These are phyloP conservation scores for Oryza coarctata DNA, from an alignment of 176 grass and related monocot genomes.

Conservation along the genomic window DNA sequence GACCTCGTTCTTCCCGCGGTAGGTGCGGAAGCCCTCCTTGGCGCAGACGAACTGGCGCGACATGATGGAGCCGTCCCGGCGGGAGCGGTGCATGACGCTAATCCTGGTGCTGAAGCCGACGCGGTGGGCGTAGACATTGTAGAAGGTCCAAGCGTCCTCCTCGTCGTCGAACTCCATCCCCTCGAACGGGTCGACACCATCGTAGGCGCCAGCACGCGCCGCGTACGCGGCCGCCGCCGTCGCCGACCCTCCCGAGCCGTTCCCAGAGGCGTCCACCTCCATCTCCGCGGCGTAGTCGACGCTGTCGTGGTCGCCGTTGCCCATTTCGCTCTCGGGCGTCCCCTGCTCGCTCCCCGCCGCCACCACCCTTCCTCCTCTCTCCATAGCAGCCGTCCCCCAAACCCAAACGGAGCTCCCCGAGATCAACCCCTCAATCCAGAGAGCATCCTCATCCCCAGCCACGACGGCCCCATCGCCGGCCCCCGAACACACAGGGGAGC, in stretches of 20 bases:
- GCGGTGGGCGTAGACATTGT: slow-evolving; percentile 69
- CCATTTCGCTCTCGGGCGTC: slow-evolving; percentile 54
- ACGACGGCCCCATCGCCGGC: background rate
- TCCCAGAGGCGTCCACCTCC: slow-evolving; percentile 43
- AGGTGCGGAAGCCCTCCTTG: slow-evolving; percentile 73
- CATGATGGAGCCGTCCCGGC: slow-evolving; percentile 64
- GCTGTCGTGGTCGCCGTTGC: slow-evolving; percentile 51
- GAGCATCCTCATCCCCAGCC: background rate
- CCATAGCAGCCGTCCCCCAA: slow-evolving; percentile 21
- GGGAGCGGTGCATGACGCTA: slow-evolving; percentile 70
- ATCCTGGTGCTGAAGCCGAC: slow-evolving; percentile 68
- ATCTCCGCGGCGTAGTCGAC: slow-evolving; percentile 45
- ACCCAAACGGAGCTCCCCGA: background rate
- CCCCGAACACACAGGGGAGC: background rate
- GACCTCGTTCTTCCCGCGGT: slow-evolving; percentile 54
- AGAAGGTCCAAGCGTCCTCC: slow-evolving; percentile 67
- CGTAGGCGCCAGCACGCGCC: slow-evolving; percentile 37
- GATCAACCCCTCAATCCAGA: slow-evolving; percentile 15
- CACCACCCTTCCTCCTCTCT: slow-evolving; percentile 12
- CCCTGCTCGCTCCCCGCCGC: slow-evolving; percentile 47
- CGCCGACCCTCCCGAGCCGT: slow-evolving; percentile 5
- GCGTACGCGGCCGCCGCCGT: slow-evolving; percentile 33
- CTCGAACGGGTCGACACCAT: slow-evolving; percentile 55
- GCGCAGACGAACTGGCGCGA: slow-evolving; percentile 77
- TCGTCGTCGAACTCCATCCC: slow-evolving; percentile 79